Evolutionary conservation across 495 filamentous ascomycete genomes (phyloP).

Genomic region (Patellaria atrata): DNA sequence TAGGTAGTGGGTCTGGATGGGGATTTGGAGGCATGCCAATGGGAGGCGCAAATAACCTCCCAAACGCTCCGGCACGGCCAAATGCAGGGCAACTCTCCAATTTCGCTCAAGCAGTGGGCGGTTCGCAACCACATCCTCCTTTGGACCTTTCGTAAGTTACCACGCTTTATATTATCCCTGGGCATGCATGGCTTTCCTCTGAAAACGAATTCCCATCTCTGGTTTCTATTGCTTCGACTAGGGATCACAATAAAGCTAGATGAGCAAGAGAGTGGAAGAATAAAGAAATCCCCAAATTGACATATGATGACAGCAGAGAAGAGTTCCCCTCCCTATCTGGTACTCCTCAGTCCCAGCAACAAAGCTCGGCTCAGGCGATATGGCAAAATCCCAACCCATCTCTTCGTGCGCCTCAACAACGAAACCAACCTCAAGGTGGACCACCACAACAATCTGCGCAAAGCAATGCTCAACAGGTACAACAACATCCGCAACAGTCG

Average conservation of each 20-base stretch:
- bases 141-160: conserved; percentile 68
- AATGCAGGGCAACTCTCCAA: conserved; percentile 44
- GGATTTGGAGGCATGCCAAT: conserved; percentile 42
- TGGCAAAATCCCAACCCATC: conserved; percentile 53
- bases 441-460: conserved; percentile 1
- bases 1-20: conserved; percentile 17
- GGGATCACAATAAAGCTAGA: too few relatives aligned
- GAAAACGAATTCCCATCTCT: too few relatives aligned
- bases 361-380: conserved; percentile 39
- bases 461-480: conserved; percentile 9
- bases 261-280: too few relatives aligned
- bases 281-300: conserved; percentile 12
- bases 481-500: conserved; percentile 38
- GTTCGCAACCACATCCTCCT: conserved; percentile 58
- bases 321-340: conserved; percentile 75
- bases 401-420: conserved; percentile 47
- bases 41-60: conserved; percentile 47
- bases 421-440: conserved; percentile 4
- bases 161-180: too few relatives aligned
- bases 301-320: conserved; percentile 34
- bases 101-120: conserved; percentile 71
- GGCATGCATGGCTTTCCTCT: too few relatives aligned
- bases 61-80: conserved; percentile 46
- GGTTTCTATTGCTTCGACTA: too few relatives aligned
- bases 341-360: conserved; percentile 50